Percentiles rank a stretch among this genome's conserved stretches.
Conservation (phyloP, 495 filamentous ascomycete species). For the Aspergillus baeticus region DNA sequence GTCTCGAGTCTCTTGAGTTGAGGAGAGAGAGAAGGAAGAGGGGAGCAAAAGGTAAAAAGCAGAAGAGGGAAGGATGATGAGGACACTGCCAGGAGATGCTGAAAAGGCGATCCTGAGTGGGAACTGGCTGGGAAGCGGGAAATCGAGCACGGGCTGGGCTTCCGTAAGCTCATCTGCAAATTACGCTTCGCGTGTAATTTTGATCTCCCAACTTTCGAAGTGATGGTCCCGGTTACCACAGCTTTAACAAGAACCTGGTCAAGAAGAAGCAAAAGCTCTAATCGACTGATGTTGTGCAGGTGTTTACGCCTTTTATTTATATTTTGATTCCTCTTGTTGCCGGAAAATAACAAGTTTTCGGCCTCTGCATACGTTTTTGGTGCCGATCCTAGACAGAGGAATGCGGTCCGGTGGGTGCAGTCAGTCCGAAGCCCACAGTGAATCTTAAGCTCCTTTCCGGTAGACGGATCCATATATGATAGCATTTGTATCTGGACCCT, state of each 20-base stretch:
- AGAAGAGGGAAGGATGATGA: constrained; percentile 10
- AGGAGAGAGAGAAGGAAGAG: constrained; percentile 3
- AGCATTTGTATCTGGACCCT: constrained; percentile 10
- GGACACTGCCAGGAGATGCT: constrained; percentile 18
- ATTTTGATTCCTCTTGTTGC: not conserved
- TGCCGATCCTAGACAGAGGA: constrained; percentile 20
- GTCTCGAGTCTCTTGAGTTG: constrained; percentile 5
- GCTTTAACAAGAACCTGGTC: not conserved
- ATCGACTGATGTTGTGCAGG: not conserved
- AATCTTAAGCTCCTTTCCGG: constrained; percentile 9
- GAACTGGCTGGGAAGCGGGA: constrained; percentile 23
- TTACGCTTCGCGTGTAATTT: constrained; percentile 13
- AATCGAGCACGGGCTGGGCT: constrained; percentile 19
- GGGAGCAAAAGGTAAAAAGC: constrained; percentile 10
- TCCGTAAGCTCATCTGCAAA: constrained; percentile 24
- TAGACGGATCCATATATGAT: not conserved
- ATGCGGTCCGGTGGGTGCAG: not conserved
- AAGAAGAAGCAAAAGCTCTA: not conserved
- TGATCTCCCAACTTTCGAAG: not conserved
- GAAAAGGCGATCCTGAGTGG: constrained; percentile 20
- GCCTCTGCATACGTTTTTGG: constrained; percentile 4
- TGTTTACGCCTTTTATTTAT: constrained; percentile 11
- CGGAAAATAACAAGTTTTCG: not conserved
- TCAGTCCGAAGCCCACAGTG: not conserved
- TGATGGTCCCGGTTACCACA: not conserved